Conservation (phyloP, 768 basidiomycete genomes). For the Thelephora aurantiotincta region DNA sequence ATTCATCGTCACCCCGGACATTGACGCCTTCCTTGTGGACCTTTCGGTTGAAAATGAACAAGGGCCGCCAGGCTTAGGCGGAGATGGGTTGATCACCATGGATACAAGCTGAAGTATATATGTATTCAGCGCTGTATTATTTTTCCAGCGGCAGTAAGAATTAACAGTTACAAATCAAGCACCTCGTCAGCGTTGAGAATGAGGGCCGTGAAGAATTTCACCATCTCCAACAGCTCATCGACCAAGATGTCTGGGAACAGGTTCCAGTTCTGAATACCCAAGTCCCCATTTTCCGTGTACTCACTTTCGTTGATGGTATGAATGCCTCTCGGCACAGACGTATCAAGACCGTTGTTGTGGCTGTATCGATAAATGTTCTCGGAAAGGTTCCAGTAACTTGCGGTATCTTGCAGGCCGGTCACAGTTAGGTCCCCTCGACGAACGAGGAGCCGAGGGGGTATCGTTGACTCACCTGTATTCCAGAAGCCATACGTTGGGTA, state of each 20-base stretch:
- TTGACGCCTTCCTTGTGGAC: constrained; percentile 56
- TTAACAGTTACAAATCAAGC: constrained; percentile 1
- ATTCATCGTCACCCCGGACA: constrained; percentile 74
- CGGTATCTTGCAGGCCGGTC: too few species aligned
- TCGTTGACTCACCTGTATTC: background rate
- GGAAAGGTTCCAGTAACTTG: constrained; percentile 29
- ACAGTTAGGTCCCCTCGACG: constrained; percentile 5
- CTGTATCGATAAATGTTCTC: constrained; percentile 60
- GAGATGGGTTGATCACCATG: constrained; percentile 41
- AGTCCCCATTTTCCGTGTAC: constrained; percentile 11
- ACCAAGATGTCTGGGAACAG: constrained; percentile 27
- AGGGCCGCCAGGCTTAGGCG: constrained; percentile 17
- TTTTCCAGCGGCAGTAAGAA: background rate
- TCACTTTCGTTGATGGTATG: constrained; percentile 66
- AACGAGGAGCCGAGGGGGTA: background rate
- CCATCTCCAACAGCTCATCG: constrained; percentile 44
- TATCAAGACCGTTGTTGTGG: constrained; percentile 10
- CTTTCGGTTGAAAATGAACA: constrained; percentile 40
- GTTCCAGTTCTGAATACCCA: background rate
- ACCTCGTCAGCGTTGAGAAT: constrained; percentile 56
- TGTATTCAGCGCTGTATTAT: too few species aligned
- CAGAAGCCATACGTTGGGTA: background rate
- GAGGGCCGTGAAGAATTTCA: constrained; percentile 49
- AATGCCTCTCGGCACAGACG: constrained; percentile 24
- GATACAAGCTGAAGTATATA: constrained; percentile 19